Evolutionary conservation across 306 rosid species (phyloP).

Genomic region (Medicago truncatula): MtrunA17r5.0-ANR NC_053045.1:48798501-48799000

Average conservation of each 20-base stretch:
- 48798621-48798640: constrained; percentile 59
- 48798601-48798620: constrained; percentile 53
- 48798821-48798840: constrained; percentile 40
- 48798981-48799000: constrained; percentile 51
- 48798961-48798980: constrained; percentile 54
- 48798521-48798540: constrained; percentile 59
- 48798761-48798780: constrained; percentile 57
- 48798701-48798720: constrained; percentile 49
- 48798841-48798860: constrained; percentile 61
- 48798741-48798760: constrained; percentile 67
- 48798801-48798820: constrained; percentile 52
- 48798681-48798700: constrained; percentile 52
- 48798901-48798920: constrained; percentile 44
- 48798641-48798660: constrained; percentile 60
- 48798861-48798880: constrained; percentile 65
- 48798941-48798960: constrained; percentile 58
- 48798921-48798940: constrained; percentile 51
- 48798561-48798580: constrained; percentile 58
- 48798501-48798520: constrained; percentile 41
- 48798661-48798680: constrained; percentile 60
- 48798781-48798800: constrained; percentile 50
- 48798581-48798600: constrained; percentile 52
- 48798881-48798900: constrained; percentile 49
- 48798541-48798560: constrained; percentile 70
- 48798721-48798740: constrained; percentile 45